phyloP scores from a whole-genome alignment of 2,329 filamentous ascomycete species.

The Ophiostoma triangulosporum region DNA sequence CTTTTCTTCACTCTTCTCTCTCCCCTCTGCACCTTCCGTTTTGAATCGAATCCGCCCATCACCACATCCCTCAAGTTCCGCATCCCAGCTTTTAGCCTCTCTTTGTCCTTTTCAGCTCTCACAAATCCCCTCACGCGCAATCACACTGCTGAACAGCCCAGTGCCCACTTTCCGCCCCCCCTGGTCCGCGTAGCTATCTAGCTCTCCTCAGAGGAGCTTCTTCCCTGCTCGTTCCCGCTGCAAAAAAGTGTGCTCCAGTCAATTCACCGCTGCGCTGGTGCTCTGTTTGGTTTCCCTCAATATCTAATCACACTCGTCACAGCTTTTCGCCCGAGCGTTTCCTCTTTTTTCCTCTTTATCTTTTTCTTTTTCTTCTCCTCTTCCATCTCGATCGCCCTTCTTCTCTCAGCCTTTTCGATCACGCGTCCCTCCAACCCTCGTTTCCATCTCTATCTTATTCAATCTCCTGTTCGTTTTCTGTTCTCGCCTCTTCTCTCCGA shows the following conservation, averaged over 20 bases:
- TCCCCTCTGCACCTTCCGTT: not conserved
- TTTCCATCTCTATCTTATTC: not conserved
- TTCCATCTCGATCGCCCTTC: not conserved
- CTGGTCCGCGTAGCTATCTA: slow-evolving; percentile 1
- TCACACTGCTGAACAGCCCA: not conserved
- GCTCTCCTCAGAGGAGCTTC: not conserved
- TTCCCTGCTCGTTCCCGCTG: not conserved
- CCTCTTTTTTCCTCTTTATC: not conserved
- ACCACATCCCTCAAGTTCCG: not conserved
- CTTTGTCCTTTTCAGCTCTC: not conserved
- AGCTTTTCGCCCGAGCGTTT: no score
- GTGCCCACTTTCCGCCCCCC: not conserved
- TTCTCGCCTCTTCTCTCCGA: not conserved
- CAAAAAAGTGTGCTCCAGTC: not conserved
- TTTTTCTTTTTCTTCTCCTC: not conserved
- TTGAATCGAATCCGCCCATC: not conserved
- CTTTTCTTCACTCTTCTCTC: not conserved
- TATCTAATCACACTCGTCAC: no score
- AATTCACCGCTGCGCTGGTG: not conserved
- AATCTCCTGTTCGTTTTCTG: not conserved
- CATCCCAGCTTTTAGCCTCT: not conserved
- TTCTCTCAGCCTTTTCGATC: not conserved
- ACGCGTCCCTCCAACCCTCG: not conserved
- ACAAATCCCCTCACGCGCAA: slow-evolving; percentile 1
- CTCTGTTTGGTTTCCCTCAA: not conserved